These are phyloP conservation scores for Sclerotiophoma versabilis DNA, from an alignment of 2,329 filamentous ascomycete species.

Conservation along the genomic window DNA sequence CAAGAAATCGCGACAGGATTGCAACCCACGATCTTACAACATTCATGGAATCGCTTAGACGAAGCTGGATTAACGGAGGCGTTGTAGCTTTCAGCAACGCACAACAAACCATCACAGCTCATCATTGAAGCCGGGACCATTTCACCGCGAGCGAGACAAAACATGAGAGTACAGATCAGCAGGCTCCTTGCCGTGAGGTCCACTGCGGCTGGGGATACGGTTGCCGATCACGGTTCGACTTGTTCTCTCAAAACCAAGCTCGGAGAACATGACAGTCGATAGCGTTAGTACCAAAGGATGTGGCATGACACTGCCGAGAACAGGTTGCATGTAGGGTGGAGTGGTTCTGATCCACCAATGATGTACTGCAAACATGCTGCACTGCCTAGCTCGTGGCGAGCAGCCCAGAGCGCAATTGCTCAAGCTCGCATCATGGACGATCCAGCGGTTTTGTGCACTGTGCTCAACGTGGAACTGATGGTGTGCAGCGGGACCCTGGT, in stretches of 20 bases:
- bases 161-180: conserved; percentile 16
- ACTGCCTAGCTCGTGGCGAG: conserved; percentile 44
- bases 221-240: conserved; percentile 40
- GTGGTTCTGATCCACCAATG: conserved; percentile 49
- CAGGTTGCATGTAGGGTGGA: conserved; percentile 38
- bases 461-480: conserved; percentile 48
- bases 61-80: neutral
- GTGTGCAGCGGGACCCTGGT: conserved; percentile 34
- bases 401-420: conserved; percentile 42
- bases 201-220: conserved; percentile 30
- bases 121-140: too few relatives aligned
- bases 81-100: neutral
- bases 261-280: neutral
- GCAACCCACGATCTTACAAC: neutral
- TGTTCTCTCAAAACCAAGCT: conserved; percentile 35
- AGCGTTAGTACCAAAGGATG: conserved; percentile 39
- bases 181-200: conserved; percentile 38
- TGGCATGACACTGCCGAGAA: conserved; percentile 26
- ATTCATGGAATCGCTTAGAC: neutral
- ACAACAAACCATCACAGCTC: neutral
- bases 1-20: neutral
- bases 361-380: conserved; percentile 18
- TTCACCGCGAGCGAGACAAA: neutral
- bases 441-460: conserved; percentile 45
- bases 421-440: conserved; percentile 46